These are phyloP conservation scores for Cryptosporidium ubiquitum DNA, from an alignment of 169 alveolate species.

Conservation along the genomic window DNA sequence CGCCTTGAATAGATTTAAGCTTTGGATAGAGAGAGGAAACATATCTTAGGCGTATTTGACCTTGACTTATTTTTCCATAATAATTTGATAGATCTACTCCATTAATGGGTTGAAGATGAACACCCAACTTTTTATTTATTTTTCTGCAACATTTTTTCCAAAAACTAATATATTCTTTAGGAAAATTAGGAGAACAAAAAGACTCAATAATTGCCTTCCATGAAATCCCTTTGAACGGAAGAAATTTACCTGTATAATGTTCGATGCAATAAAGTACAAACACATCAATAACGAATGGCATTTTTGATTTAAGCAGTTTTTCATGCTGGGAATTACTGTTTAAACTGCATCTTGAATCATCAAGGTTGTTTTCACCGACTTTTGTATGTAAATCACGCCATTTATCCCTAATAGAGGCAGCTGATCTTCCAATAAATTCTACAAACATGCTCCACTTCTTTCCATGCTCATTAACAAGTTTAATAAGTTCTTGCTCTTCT, in stretches of 20 bases:
- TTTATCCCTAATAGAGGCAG: slow-evolving; percentile 71
- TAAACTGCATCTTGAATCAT: background rate
- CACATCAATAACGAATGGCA: slow-evolving; percentile 51
- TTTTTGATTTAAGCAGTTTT: slow-evolving; percentile 33
- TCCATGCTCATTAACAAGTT: slow-evolving; percentile 55
- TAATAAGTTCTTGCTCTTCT: slow-evolving; percentile 62
- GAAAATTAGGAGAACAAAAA: slow-evolving; percentile 28
- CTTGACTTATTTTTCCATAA: slow-evolving; percentile 49
- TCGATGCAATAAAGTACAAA: slow-evolving; percentile 69
- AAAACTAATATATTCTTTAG: slow-evolving; percentile 27
- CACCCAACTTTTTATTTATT: slow-evolving; percentile 5
- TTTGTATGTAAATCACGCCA: slow-evolving; percentile 71
- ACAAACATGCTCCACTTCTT: slow-evolving; percentile 64
- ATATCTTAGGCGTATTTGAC: slow-evolving; percentile 57
- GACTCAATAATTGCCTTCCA: slow-evolving; percentile 66
- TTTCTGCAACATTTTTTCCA: slow-evolving; percentile 58
- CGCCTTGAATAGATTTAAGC: slow-evolving; percentile 20
- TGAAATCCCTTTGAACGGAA: slow-evolving; percentile 56
- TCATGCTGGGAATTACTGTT: background rate
- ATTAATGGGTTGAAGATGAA: background rate
- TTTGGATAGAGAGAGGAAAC: slow-evolving; percentile 63
- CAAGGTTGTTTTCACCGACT: background rate
- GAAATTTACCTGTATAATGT: slow-evolving; percentile 54
- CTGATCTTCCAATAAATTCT: slow-evolving; percentile 66
- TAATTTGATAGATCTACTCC: slow-evolving; percentile 23